Evolutionary conservation across 129 eudicot genomes (phyloP).

Genomic region (Glebionis coronaria): DNA sequence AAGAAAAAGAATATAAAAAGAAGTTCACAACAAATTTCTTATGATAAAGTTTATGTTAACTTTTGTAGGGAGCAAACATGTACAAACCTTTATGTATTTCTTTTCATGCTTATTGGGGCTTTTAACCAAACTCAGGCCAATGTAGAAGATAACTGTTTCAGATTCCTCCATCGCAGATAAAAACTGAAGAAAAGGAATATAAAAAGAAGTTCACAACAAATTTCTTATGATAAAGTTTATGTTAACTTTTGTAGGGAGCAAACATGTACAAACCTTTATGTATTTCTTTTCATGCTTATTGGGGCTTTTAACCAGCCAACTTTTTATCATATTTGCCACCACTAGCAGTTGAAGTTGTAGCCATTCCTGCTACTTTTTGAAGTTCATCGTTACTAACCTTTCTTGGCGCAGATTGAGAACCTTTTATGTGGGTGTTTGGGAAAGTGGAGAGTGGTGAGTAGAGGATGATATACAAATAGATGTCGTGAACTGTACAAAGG

Average conservation of each 20-base stretch:
- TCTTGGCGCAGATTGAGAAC: slow-evolving; percentile 71
- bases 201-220: not conserved
- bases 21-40: not conserved
- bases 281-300: slow-evolving; percentile 83
- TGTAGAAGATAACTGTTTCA: too few relatives aligned
- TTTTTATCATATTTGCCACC: slow-evolving; percentile 97
- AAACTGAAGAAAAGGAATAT: slow-evolving; percentile 47
- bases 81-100: slow-evolving; percentile 80
- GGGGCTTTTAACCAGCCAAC: slow-evolving; percentile 85
- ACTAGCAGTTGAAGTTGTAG: slow-evolving; percentile 94
- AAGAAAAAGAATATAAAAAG: slow-evolving; percentile 10
- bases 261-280: slow-evolving; percentile 56
- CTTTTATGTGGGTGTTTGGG: slow-evolving; percentile 41
- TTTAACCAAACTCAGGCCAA: too few relatives aligned
- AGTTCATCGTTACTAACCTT: slow-evolving; percentile 77
- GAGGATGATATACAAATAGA: too few relatives aligned
- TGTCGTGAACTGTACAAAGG: too few relatives aligned
- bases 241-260: not conserved
- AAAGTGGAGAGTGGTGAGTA: too few relatives aligned
- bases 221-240: not conserved
- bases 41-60: not conserved
- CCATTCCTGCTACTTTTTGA: slow-evolving; percentile 90
- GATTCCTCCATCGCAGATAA: slow-evolving; percentile 82
- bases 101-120: slow-evolving; percentile 84
- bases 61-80: not conserved